Evolutionary conservation across 257 asterid species (phyloP), one percentile per base, ranked within the genome.

Genomic region (Leptodermis oblonga): DNA sequence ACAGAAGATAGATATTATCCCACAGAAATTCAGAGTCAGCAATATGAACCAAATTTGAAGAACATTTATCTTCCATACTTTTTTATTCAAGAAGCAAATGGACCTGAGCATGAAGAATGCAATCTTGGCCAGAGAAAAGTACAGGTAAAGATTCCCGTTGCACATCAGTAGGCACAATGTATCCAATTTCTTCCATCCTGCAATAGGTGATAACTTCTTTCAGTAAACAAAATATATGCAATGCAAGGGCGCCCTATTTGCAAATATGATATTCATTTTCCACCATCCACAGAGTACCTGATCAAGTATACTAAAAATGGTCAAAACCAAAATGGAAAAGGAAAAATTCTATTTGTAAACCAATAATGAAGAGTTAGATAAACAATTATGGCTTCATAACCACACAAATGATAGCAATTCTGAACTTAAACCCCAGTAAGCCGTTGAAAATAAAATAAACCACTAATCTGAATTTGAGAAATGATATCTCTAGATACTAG

Each of bases 101-200:
- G 69, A 92, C 98, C 97, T 90, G 98, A 72, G 98, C 96, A 67
- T 92, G 98, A 80, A 92, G 85, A 74, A 92, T 83, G 74, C 93
- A 88, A 74, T 92, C 98, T 67, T 82, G 83, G 36, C 97, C 98
- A 30, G 92, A 82, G 70, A 88, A 84, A 34, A 92, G 84, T 68
- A 88, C 76, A 14, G 97, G 97, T 73, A 90, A 74, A n/a, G 96
- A 86, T 74, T 84, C 84, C 73, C 68, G 65, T 84, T 92, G 98
- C 43, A 88, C 92, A 43, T 78, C 78, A 25, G 98, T 92, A 7
- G 98, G 93, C 71, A 73, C 62, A 37, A 70, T 43, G 72, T 75
- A 92, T 26, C 98, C 98, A 64, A 88, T 78, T 79, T 88, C 96
- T 86, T 90, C 98, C 86, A 78, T 85, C 88, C 98, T 90, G 88